Evolutionary conservation across 306 rosid genomes (phyloP), one percentile per base, ranked within the genome.

Genomic region (Ziziphus jujuba): DNA sequence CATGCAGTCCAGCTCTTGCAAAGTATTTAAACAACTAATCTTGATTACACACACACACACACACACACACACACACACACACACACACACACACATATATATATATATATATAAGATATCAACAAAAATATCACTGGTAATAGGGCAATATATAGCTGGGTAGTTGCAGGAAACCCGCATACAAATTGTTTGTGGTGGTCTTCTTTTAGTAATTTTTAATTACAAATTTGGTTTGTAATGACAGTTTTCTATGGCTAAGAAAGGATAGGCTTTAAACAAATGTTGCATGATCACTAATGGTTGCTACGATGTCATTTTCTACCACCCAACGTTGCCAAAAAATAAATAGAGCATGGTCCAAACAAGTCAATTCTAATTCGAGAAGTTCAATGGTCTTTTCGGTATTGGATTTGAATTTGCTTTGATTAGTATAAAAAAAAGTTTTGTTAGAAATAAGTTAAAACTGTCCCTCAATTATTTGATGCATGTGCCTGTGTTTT

Each of bases 251-350:
- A 7, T 28, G 15, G 9, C 16, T 9, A 56, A 5, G n/a, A 25
- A 56, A 28, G 5, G 17, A 17, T 12, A 28, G 14, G 2, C 31
- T n/a, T 28, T 28, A 5, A 19, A 58, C 38, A 9, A 24, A 50
- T 23, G 53, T 1, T 4, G 9, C 0, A 2, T 6, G 23, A 24
- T 56, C 24, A 68, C 47, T 50, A 61, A 13, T 59, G 51, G 73
- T 15, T 2, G 69, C 61, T 77, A 13, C 7, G 44, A 47, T 66
- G 77, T 72, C 84, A 60, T 71, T 69, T 28, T 83, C 85, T 19
- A 40, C 60, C 55, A 38, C 58, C 56, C 15, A 58, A 24, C 28
- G 61, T 57, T 1, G 40, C 44, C 59, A 58, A 73, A 75, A 28
- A 78, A 67, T 14, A 12, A 31, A 72, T 76, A 23, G 52, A 69